These are phyloP conservation scores for Arachnomyces sp. DNA, from an alignment of 2,329 filamentous ascomycete species.

Conservation along the genomic window DNA sequence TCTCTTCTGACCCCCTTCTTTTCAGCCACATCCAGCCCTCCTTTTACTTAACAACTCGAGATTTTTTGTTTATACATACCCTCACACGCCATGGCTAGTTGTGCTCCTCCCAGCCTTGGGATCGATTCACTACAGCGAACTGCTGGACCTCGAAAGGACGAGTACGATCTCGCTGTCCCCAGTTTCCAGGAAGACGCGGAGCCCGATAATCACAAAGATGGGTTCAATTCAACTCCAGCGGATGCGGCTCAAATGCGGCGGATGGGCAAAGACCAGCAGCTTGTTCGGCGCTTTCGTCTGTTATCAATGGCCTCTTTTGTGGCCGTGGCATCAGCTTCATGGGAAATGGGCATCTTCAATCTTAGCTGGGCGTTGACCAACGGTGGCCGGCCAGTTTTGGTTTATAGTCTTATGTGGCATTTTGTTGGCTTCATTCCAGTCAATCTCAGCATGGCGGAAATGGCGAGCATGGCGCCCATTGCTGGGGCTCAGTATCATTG, in stretches of 20 bases:
- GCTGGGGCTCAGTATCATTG: slow-evolving; percentile 34
- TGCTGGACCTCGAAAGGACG: too few species aligned
- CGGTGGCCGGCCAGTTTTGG: slow-evolving; percentile 8
- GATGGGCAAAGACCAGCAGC: slow-evolving; percentile 13
- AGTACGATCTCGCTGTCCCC: too few species aligned
- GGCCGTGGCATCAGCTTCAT: slow-evolving; percentile 7
- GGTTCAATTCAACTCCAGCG: slow-evolving; percentile 6
- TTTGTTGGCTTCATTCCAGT: slow-evolving; percentile 11
- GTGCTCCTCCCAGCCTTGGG: too few species aligned
- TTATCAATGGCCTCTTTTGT: slow-evolving; percentile 12
- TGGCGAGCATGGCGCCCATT: slow-evolving; percentile 21
- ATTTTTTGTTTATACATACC: too few species aligned
- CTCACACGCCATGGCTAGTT: too few species aligned
- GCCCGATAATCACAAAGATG: slow-evolving; percentile 1
- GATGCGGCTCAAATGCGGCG: slow-evolving; percentile 11
- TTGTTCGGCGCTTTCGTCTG: slow-evolving; percentile 9
- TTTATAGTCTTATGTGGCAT: slow-evolving; percentile 10
- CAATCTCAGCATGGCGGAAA: slow-evolving; percentile 10
- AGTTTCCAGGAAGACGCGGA: slow-evolving; percentile 4
- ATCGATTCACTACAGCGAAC: too few species aligned
- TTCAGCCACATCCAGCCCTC: too few species aligned
- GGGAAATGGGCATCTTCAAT: slow-evolving; percentile 9
- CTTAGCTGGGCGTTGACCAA: slow-evolving; percentile 7
- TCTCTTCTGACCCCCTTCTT: too few species aligned
- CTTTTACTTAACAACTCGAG: too few species aligned